phyloP scores from a whole-genome alignment of 2,329 filamentous ascomycete species.

The Colletotrichum tamarilloi region DNA sequence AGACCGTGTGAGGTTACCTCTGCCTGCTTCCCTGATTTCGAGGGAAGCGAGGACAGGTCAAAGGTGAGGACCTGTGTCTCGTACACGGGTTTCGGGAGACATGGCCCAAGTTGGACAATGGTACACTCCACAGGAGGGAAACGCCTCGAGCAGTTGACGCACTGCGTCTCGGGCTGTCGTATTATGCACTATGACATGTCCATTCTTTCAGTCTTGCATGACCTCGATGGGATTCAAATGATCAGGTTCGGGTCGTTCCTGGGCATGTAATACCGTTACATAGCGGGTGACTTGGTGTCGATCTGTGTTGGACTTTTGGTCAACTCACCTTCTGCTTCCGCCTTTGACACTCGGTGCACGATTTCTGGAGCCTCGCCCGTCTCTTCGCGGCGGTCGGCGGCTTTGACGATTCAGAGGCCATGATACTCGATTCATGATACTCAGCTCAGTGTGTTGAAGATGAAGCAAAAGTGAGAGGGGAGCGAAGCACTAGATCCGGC shows the following conservation, averaged over 20 bases:
- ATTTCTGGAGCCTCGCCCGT: conserved; percentile 34
- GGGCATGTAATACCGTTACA: background rate
- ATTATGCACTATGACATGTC: conserved; percentile 33
- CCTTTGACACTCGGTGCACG: conserved; percentile 36
- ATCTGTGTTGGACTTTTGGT: background rate
- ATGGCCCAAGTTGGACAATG: conserved; percentile 20
- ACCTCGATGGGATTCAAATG: background rate
- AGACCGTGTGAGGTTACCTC: background rate
- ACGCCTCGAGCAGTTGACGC: conserved; percentile 36
- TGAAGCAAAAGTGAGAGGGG: conserved; percentile 10
- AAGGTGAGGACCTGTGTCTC: conserved; percentile 32
- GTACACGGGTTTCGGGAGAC: conserved; percentile 13
- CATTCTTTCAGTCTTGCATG: background rate
- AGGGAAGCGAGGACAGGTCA: conserved; percentile 17
- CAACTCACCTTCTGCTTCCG: conserved; percentile 37
- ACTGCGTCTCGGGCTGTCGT: conserved; percentile 17
- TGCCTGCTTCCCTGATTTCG: conserved; percentile 6
- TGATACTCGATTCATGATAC: background rate
- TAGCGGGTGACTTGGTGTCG: background rate
- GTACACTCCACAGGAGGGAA: conserved; percentile 36
- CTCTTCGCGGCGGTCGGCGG: conserved; percentile 14
- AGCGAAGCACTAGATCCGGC: background rate
- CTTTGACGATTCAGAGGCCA: conserved; percentile 21
- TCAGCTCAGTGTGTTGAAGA: background rate
- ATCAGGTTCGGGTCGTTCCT: background rate